Base-by-base conservation (phyloP, 202 grass and related monocot species). In the Panicum hallii region DNA sequence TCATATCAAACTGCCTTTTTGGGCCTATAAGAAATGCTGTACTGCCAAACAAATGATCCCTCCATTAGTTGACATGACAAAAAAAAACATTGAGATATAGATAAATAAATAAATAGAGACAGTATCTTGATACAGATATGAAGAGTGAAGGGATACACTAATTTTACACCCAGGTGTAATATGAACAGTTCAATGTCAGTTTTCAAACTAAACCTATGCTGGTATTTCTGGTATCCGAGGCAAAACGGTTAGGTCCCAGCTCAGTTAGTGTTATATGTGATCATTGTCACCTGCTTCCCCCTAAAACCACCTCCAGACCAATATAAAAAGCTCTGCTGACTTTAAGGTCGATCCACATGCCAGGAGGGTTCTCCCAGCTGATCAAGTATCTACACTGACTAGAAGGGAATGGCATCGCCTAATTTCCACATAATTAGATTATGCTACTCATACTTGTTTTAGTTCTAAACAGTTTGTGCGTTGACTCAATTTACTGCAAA, bases 21-120 rank as follows among this genome's bases (percentile, higher is more conserved):
- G 97, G 97, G 30, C 97, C 97, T 73, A 99, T 99, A 69, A 99
- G 90, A 94, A 99, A 99, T 79, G 93, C 97, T 90, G 97, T 99
- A 91, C 97, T 99, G 97, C 83, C 93, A 94, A 86, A 87, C 85
- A 88, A 90, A 95, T 67, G 50, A 72, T 89, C 56, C 75, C 66
- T 83, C n/a, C 67, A 89, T 92, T 90, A 97, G 87, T 75, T 85
- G 72, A 80, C 26, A 78, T 49, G 81, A 60, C 46, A 44, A 60
- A 65, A 85, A 80, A 11, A 85, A 80, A 12, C 16, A 82, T 86
- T 45, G 42, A 68, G 61, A 74, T 6, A 52, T 60, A 76, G 30
- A 52, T 60, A 76, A 40, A 52, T 60, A 76, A 40, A 78, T 38
- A 87, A 71, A 74, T 26, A 36, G 26, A 77, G 10, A 57, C 17